Evolutionary conservation across 139 green algal species (phyloP).

Genomic region (Asterochloris erici): DNA sequence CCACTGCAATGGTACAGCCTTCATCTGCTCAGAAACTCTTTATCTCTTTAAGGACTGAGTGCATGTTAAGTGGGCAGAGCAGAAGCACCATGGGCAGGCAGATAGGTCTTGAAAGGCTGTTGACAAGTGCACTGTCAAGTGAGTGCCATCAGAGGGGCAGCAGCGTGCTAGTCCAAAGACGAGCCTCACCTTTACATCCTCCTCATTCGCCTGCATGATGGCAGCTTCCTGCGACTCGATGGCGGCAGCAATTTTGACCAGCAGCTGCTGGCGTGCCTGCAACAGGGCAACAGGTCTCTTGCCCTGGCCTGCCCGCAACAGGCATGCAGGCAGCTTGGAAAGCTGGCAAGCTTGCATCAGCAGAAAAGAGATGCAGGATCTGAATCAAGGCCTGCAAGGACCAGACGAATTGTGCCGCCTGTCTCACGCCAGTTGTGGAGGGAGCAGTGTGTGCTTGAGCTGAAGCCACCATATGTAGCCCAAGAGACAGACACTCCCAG

Average conservation of each 20-base stretch:
- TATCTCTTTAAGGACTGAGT: not conserved
- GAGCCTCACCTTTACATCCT: conserved; percentile 56
- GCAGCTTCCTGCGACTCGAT: conserved; percentile 66
- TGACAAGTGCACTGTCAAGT: not conserved
- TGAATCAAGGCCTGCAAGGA: no score
- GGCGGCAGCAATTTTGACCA: conserved; percentile 77
- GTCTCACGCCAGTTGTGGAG: no score
- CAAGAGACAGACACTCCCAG: no score
- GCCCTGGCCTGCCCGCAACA: no score
- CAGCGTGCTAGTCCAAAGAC: not conserved
- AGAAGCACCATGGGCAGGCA: not conserved
- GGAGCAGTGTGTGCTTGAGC: no score
- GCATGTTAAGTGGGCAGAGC: not conserved
- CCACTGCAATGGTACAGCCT: not conserved
- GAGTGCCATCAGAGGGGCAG: conserved; percentile 13
- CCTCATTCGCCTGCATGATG: conserved; percentile 84
- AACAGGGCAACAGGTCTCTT: no score
- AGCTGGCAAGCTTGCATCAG: no score
- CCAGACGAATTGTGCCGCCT: no score
- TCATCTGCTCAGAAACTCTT: not conserved
- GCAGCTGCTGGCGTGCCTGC: conserved; percentile 34
- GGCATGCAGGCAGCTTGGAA: no score
- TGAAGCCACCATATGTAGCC: no score
- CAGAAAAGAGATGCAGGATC: no score
- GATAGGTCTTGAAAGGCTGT: not conserved